A percentile compares a stretch with the other conserved stretches of the same genome.
Evolutionary conservation across 805 yeast species (phyloP).

Genomic region (Wickerhamomyces silvicola): DNA sequence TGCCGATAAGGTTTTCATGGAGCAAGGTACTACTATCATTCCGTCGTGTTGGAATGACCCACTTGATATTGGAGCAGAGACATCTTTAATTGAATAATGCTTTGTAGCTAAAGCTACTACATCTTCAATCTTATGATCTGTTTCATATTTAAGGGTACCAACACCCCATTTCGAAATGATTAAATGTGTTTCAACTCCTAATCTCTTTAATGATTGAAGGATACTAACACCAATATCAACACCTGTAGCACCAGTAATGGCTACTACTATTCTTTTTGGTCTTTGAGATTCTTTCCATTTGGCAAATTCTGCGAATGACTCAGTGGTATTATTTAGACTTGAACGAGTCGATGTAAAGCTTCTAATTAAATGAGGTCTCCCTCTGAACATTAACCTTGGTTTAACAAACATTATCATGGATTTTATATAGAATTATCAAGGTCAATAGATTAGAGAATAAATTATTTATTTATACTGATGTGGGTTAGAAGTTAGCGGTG

Average conservation of each 20-base stretch:
- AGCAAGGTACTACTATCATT: slow-evolving; percentile 26
- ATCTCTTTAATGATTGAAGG: slow-evolving; percentile 14
- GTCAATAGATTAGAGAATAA: too few relatives aligned
- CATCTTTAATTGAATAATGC: slow-evolving; percentile 19
- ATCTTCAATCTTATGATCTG: slow-evolving; percentile 18
- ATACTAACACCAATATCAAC: slow-evolving; percentile 20
- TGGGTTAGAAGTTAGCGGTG: too few relatives aligned
- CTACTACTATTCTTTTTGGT: slow-evolving; percentile 21
- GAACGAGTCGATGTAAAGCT: too few relatives aligned
- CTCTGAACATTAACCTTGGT: too few relatives aligned
- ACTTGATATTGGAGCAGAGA: slow-evolving; percentile 23
- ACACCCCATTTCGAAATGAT: slow-evolving; percentile 25
- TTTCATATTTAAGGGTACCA: slow-evolving; percentile 25
- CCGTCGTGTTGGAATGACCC: slow-evolving; percentile 26
- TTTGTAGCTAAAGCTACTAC: slow-evolving; percentile 14
- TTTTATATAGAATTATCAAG: too few relatives aligned
- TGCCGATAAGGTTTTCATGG: slow-evolving; percentile 25
- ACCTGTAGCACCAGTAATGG: slow-evolving; percentile 26
- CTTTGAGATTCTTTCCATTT: slow-evolving; percentile 1
- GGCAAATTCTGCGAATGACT: slow-evolving; percentile 1
- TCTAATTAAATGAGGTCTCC: too few relatives aligned
- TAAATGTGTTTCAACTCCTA: slow-evolving; percentile 20
- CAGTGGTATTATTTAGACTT: too few relatives aligned
- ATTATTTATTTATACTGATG: too few relatives aligned
- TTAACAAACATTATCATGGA: too few relatives aligned